Percentiles rank a stretch among this genome's conserved stretches.
Evolutionary conservation across 208 protist genomes (phyloP).

Genomic region (Trypanosoma cruzi): DNA sequence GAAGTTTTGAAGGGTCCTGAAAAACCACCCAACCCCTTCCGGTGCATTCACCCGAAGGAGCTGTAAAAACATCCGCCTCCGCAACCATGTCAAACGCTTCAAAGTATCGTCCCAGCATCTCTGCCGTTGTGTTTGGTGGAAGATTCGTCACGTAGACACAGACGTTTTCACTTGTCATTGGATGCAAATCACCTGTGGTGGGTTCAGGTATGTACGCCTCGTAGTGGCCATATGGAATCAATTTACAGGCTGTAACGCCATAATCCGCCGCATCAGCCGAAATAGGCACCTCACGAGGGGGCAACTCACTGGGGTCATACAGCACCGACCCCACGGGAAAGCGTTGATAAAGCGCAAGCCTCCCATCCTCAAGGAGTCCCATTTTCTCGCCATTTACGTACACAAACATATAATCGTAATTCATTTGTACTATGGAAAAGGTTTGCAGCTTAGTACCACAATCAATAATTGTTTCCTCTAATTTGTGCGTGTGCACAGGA

Average conservation of each 20-base stretch:
- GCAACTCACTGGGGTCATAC: constrained; percentile 60
- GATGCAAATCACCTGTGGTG: constrained; percentile 30
- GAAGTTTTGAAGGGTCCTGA: constrained; percentile 50
- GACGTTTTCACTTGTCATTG: constrained; percentile 29
- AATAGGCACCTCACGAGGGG: constrained; percentile 56
- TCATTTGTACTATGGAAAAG: neutral
- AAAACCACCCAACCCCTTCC: constrained; percentile 81
- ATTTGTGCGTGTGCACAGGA: neutral
- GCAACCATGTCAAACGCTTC: constrained; percentile 72
- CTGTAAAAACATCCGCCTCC: constrained; percentile 65
- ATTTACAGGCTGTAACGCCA: constrained; percentile 63
- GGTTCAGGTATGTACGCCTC: constrained; percentile 57
- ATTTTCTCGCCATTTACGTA: constrained; percentile 76
- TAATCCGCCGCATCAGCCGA: constrained; percentile 47
- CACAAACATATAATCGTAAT: constrained; percentile 35
- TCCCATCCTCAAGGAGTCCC: constrained; percentile 68
- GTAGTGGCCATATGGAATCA: constrained; percentile 74
- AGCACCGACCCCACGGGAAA: constrained; percentile 68
- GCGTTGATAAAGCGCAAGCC: constrained; percentile 60
- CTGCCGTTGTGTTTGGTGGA: constrained; percentile 63
- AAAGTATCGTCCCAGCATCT: constrained; percentile 79
- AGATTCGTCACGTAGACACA: constrained; percentile 77
- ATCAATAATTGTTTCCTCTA: neutral
- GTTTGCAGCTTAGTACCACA: neutral
- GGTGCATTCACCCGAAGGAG: constrained; percentile 42